Base-by-base conservation (phyloP, 805 yeast species). In the Schwanniomyces polymorphus region DNA sequence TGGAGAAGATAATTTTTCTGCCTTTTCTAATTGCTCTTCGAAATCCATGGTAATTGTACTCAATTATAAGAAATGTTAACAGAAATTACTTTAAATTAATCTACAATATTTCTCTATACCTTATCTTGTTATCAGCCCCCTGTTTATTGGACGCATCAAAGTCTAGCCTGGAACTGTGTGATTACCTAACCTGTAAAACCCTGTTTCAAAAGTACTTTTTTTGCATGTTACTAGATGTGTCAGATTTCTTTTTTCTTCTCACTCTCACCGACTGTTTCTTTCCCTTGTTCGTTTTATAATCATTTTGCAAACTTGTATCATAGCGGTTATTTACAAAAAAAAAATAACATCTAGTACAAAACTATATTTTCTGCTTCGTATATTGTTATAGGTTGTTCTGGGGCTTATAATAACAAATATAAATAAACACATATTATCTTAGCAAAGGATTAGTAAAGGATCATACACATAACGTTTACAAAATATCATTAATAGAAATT, bases 21-120 rank as follows among this genome's bases (percentile, higher is more conserved):
- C 80, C 50, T 72, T 75, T 61, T 79, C 81, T 52, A 77, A 69
- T 61, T 80, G 82, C 52, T 69, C 68, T 63, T 77, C 81, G 60
- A 75, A 69, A 58, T 78, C 81, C 82, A 78, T 78, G 25, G 18
- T 31, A 7, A 14, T 14, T 31, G 14, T 16, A 16, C 4, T 9
- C 14, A 16, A 31, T 31, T 31, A 31, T 31, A 14, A 16, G 18
- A 16, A 16, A 31, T 7, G 7, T 16, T 7, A 18, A 7, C 17
- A 7, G 7, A 16, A 31, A 31, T 14, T 31, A 8, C 21, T 31
- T 7, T 31, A 31, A 31, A 9, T 31, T 31, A 18, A 4, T 7
- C 35, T 31, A 31, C 35, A 16, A 31, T 14, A 8, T 14, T 31
- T 31, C 7, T 31, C 7, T 14, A 7, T 31, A 7, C 35, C 9